Evolutionary conservation across 768 basidiomycete genomes (phyloP).

Genomic region (Boletellus ananiceps): DNA sequence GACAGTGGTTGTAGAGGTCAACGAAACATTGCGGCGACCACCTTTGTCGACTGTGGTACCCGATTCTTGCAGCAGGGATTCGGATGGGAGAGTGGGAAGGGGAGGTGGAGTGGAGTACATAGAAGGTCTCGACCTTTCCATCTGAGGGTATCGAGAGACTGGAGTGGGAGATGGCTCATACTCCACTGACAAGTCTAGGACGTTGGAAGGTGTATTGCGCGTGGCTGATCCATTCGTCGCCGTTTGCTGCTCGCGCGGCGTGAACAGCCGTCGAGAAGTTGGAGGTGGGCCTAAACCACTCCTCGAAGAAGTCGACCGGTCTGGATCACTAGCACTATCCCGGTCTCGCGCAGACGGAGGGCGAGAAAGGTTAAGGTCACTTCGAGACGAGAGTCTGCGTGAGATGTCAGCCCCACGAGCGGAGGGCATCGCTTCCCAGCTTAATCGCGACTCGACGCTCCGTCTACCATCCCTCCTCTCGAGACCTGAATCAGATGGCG

Average conservation of each 20-base stretch:
- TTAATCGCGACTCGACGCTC: constrained; percentile 45
- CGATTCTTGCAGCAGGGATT: constrained; percentile 36
- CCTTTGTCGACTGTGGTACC: constrained; percentile 22
- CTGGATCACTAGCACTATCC: constrained; percentile 26
- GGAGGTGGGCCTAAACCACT: constrained; percentile 23
- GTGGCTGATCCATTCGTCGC: constrained; percentile 5
- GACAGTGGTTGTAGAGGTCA: constrained; percentile 42
- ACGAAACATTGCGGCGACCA: constrained; percentile 41
- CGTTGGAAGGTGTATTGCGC: constrained; percentile 22
- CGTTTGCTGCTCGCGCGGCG: constrained; percentile 45
- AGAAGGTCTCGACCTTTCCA: constrained; percentile 42
- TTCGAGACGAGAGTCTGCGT: constrained; percentile 25
- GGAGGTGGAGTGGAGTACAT: constrained; percentile 55
- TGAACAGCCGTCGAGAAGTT: constrained; percentile 49
- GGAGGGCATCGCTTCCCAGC: constrained; percentile 38
- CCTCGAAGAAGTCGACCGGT: constrained; percentile 23
- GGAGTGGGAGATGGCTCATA: constrained; percentile 49
- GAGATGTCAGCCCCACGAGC: constrained; percentile 21
- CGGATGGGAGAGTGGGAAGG: constrained; percentile 56
- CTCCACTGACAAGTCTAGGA: constrained; percentile 29
- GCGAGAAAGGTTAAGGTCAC: constrained; percentile 19
- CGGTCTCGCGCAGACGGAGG: constrained; percentile 26
- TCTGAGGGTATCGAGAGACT: constrained; percentile 29
- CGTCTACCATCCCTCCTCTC: constrained; percentile 47
- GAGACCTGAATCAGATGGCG: constrained; percentile 32